Percentiles rank a stretch among this genome's conserved stretches.
phyloP scores from a whole-genome alignment of 768 basidiomycete species.

The Atractiella rhizophila region DNA sequence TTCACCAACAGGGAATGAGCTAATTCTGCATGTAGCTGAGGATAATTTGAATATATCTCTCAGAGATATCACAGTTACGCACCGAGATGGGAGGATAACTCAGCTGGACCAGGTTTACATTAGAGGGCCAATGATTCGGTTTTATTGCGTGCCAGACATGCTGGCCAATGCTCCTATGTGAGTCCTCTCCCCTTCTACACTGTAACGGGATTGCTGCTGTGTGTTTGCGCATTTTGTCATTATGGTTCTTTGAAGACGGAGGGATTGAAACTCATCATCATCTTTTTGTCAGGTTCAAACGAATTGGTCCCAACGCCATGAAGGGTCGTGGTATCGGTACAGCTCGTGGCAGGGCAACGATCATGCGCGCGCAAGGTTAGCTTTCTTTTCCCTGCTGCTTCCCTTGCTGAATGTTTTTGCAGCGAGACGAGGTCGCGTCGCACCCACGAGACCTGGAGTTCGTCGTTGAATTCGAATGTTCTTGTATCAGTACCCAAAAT shows the following conservation, averaged over 20 bases:
- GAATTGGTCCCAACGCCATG: constrained; percentile 95
- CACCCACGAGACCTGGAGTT: too few relatives aligned
- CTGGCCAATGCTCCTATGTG: constrained; percentile 96
- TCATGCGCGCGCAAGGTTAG: constrained; percentile 42
- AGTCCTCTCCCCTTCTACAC: constrained; percentile 20
- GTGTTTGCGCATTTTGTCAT: background rate
- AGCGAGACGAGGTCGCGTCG: too few relatives aligned
- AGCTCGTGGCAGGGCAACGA: constrained; percentile 91
- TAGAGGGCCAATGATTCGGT: constrained; percentile 87
- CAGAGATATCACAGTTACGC: constrained; percentile 90
- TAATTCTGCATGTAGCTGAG: constrained; percentile 39
- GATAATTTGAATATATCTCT: constrained; percentile 93
- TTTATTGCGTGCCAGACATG: constrained; percentile 99
- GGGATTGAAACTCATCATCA: too few relatives aligned
- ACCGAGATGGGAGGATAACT: constrained; percentile 89
- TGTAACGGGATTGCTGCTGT: background rate
- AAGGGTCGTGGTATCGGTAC: constrained; percentile 96
- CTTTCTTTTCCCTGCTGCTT: background rate
- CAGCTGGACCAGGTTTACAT: constrained; percentile 92
- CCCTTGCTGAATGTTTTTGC: background rate
- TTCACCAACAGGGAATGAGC: background rate
- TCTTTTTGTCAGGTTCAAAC: constrained; percentile 57
- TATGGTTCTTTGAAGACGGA: background rate
- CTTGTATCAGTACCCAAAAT: too few relatives aligned
- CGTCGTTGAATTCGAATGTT: too few relatives aligned